Percentiles rank a stretch among this genome's conserved stretches.
Conservation (phyloP, 2,329 filamentous ascomycete genomes). For the Penicillium sp. region DNA sequence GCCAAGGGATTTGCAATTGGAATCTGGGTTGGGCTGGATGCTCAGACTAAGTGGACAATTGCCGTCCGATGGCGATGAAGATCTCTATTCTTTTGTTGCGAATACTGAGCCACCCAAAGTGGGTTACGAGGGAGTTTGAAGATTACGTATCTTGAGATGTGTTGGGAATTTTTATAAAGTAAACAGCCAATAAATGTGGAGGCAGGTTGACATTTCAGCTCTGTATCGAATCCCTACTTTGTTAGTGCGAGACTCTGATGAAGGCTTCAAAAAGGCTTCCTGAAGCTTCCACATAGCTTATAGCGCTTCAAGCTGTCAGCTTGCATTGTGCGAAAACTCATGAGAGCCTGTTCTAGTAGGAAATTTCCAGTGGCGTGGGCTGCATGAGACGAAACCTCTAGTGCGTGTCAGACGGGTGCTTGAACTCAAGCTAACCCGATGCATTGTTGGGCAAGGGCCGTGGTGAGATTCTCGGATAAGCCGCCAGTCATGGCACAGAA, state of each 20-base stretch:
- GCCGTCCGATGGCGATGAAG: background rate
- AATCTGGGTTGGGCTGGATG: conserved; percentile 6
- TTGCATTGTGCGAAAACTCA: background rate
- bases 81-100: conserved; percentile 2
- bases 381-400: background rate
- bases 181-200: background rate
- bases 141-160: background rate
- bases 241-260: too few relatives aligned
- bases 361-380: conserved; percentile 13
- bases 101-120: conserved; percentile 41
- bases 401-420: background rate
- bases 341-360: conserved; percentile 6
- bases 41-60: conserved; percentile 4
- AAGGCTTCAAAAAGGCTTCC: too few relatives aligned
- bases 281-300: too few relatives aligned
- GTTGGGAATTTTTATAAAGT: too few relatives aligned
- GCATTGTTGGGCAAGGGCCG: background rate
- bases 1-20: background rate
- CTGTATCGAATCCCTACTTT: background rate
- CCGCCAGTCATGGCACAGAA: background rate
- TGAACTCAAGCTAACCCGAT: background rate
- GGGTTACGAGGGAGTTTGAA: background rate
- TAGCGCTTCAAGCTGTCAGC: background rate
- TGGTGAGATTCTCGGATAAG: conserved; percentile 13
- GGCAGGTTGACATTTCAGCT: too few relatives aligned